phyloP scores from a whole-genome alignment of 441 rosid genomes.

The Erysimum cheiri region DNA sequence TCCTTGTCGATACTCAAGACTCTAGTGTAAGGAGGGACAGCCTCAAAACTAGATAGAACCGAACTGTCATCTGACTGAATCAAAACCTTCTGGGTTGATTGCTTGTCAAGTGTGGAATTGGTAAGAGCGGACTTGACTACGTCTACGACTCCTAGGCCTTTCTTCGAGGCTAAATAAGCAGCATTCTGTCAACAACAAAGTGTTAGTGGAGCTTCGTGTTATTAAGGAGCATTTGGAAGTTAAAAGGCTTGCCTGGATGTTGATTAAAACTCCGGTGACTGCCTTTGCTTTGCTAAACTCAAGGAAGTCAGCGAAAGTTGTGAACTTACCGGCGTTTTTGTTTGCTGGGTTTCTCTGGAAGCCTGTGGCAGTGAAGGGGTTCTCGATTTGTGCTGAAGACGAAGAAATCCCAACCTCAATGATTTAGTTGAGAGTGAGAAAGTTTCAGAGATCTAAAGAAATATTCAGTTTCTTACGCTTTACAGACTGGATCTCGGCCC shows the following conservation, averaged over 20 bases:
- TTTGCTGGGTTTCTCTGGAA: slow-evolving; percentile 66
- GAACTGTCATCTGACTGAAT: slow-evolving; percentile 85
- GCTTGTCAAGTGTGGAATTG: slow-evolving; percentile 70
- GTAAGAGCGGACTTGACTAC: slow-evolving; percentile 56
- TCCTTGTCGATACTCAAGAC: slow-evolving; percentile 56
- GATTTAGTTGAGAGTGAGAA: slow-evolving; percentile 14
- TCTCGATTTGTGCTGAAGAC: slow-evolving; percentile 67
- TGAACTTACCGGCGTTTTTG: slow-evolving; percentile 67
- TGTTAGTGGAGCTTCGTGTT: slow-evolving; percentile 2
- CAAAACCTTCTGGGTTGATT: slow-evolving; percentile 68
- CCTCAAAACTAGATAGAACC: slow-evolving; percentile 62
- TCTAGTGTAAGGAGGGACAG: slow-evolving; percentile 57
- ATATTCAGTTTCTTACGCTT: slow-evolving; percentile 55
- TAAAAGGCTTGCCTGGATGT: slow-evolving; percentile 60
- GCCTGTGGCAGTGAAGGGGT: slow-evolving; percentile 53
- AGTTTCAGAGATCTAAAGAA: background rate
- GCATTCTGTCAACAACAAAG: slow-evolving; percentile 60
- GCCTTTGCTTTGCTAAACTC: slow-evolving; percentile 75
- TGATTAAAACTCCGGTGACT: slow-evolving; percentile 75
- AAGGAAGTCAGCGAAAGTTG: slow-evolving; percentile 62
- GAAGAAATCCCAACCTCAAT: slow-evolving; percentile 18
- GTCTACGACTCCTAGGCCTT: slow-evolving; percentile 69
- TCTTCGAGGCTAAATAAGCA: slow-evolving; percentile 82
- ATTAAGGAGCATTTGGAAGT: background rate
- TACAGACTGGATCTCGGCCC: slow-evolving; percentile 85